Evolutionary conservation across 768 basidiomycete genomes (phyloP).

Genomic region (Mycena venus): DNA sequence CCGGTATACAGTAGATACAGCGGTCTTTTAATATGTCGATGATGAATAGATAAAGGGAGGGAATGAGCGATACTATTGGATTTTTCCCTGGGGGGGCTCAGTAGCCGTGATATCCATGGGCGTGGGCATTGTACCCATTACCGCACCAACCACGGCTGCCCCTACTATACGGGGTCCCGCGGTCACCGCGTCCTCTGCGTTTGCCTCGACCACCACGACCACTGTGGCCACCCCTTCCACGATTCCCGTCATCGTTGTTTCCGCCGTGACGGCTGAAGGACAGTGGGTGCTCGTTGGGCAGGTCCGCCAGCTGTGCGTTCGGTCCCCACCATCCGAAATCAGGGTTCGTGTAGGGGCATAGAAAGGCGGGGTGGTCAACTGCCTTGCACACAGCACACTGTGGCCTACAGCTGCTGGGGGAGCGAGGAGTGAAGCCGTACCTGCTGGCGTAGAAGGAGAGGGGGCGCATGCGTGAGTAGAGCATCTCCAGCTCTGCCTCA

Average conservation of each 20-base stretch:
- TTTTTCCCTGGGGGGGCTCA: no score
- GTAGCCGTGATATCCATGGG: no score
- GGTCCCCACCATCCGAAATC: conserved; percentile 19
- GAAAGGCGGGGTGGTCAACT: conserved; percentile 12
- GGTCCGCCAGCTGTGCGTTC: neutral
- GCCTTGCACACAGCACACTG: conserved; percentile 9
- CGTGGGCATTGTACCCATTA: no score
- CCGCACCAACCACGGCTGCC: neutral
- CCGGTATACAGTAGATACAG: no score
- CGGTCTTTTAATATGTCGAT: no score
- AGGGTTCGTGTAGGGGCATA: neutral
- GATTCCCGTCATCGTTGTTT: neutral
- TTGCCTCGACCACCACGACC: neutral
- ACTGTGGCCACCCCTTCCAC: neutral
- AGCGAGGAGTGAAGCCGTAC: neutral
- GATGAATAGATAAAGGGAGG: no score
- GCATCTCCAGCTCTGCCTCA: neutral
- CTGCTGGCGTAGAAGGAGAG: neutral
- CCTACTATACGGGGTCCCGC: neutral
- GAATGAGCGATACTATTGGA: no score
- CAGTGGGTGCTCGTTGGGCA: conserved; percentile 1
- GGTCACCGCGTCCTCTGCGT: no score
- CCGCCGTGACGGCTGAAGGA: neutral
- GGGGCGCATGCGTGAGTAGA: neutral
- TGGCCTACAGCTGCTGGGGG: neutral